phyloP scores from a whole-genome alignment of 1,139 yeast genomes.

The Tardiomyces digboiensis region DNA sequence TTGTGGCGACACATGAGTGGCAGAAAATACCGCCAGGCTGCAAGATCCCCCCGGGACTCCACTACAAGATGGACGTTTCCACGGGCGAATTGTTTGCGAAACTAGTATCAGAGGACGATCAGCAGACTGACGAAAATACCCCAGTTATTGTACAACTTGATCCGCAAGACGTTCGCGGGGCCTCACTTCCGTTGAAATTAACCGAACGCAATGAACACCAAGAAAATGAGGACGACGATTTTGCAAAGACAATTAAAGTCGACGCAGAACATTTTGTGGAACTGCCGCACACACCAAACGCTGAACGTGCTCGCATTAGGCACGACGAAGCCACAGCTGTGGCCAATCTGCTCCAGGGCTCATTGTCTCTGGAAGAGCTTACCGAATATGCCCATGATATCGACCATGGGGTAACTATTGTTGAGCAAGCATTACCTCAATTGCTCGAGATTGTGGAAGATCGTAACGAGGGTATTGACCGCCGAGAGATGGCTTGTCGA shows the following conservation, averaged over 20 bases:
- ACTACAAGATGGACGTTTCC: slow-evolving; percentile 60
- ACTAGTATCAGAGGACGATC: slow-evolving; percentile 27
- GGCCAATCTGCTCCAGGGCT: slow-evolving; percentile 3
- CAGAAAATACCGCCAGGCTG: slow-evolving; percentile 36
- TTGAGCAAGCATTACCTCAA: slow-evolving; percentile 15
- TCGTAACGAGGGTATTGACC: slow-evolving; percentile 8
- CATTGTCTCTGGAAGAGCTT: slow-evolving; percentile 34
- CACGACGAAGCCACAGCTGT: slow-evolving; percentile 1
- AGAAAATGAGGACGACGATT: slow-evolving; percentile 2
- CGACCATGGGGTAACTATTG: slow-evolving; percentile 45
- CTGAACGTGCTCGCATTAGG: neutral
- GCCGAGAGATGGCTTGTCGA: slow-evolving; percentile 24
- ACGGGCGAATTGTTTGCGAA: slow-evolving; percentile 64
- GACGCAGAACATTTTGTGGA: neutral
- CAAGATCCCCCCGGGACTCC: slow-evolving; percentile 68
- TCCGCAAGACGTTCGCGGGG: slow-evolving; percentile 4
- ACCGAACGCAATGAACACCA: too few relatives aligned
- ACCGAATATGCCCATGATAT: slow-evolving; percentile 57
- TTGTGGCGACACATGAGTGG: slow-evolving; percentile 18
- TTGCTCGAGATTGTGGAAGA: slow-evolving; percentile 18
- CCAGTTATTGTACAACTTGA: slow-evolving; percentile 4
- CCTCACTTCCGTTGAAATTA: neutral
- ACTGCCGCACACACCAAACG: neutral
- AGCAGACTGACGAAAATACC: slow-evolving; percentile 11
- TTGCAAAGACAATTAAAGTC: slow-evolving; percentile 2